phyloP scores from a whole-genome alignment of 495 filamentous ascomycete genomes.

The Astrocystis sublimbata region DNA sequence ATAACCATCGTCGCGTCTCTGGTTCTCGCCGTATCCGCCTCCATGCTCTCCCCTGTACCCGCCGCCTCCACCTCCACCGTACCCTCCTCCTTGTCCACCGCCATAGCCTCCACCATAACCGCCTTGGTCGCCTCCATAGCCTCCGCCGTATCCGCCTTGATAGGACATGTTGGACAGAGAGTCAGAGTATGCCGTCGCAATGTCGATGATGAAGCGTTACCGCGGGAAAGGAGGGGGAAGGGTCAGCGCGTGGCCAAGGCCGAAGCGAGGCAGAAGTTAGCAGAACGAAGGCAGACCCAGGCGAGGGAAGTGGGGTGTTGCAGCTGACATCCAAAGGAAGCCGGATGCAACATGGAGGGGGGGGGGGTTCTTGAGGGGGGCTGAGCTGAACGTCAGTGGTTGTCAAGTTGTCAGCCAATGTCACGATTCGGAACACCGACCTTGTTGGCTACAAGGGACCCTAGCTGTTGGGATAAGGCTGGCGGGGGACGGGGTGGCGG shows the following conservation, averaged over 20 bases:
- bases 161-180: constrained; percentile 6
- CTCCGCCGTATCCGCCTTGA: constrained; percentile 13
- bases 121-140: constrained; percentile 16
- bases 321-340: constrained; percentile 4
- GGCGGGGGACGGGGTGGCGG: no score
- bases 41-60: constrained; percentile 4
- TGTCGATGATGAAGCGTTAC: not conserved
- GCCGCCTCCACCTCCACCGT: not conserved
- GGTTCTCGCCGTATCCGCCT: not conserved
- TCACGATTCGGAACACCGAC: no score
- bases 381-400: no score
- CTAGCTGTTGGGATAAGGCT: not conserved
- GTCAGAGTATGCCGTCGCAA: not conserved
- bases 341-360: no score
- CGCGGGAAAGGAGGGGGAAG: not conserved
- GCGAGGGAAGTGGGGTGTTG: not conserved
- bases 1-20: constrained; percentile 7
- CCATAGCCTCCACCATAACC: constrained; percentile 10
- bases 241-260: not conserved
- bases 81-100: not conserved
- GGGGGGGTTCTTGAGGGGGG: no score
- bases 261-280: not conserved
- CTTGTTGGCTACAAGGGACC: not conserved
- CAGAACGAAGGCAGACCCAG: not conserved
- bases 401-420: no score